Base-by-base conservation (phyloP, 495 filamentous ascomycete genomes). In the Massariosphaeria phaeospora region DNA sequence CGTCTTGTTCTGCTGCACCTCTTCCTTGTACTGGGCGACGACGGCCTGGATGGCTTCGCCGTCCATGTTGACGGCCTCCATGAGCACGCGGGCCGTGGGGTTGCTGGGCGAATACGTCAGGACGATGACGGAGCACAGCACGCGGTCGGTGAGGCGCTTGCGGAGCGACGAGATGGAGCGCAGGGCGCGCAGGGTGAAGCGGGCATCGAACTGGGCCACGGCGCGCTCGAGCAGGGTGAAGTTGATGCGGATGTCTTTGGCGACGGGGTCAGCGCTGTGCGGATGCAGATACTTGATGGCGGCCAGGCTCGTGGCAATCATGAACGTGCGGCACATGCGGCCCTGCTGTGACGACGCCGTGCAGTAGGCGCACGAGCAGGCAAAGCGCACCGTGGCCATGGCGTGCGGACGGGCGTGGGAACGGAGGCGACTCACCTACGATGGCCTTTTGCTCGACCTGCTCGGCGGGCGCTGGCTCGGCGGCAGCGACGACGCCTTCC, bases 141-240 rank as follows among this genome's bases (percentile, higher is more conserved):
- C 49, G 17, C 54, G 49, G 41, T 52, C 62, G 31, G 84, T 86
- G 63, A 96, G 79, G 54, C 86, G 78, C 75, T 96, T 96, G 67
- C 93, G 88, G 70, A 97, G 83, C 52, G 89, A 89, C 33, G 93
- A 95, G 73, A 96, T 94, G 52, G 90, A 95, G 46, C 93, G 86
- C 49, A 98, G 79, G 50, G 93, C 93, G 59, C 94, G 80, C 50
- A 98, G 84, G 41, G 90, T 86, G 72, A 95, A 98, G 73, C 93
- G 84, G 44, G 90, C 81, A 74, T 98, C 93, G 67, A 97, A 98
- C 63, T 95, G 80, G 57, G 84, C 74, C 54, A 97, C 91, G 58
- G 93, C 93, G 66, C 89, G 86, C 61, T 96, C 90, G 55, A 98
- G 80, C 24, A 96, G 80, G 47, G 79, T 78, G 66, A 95, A 96